phyloP scores from a whole-genome alignment of 306 rosid species.

The Oxytropis ochrocephala region DNA sequence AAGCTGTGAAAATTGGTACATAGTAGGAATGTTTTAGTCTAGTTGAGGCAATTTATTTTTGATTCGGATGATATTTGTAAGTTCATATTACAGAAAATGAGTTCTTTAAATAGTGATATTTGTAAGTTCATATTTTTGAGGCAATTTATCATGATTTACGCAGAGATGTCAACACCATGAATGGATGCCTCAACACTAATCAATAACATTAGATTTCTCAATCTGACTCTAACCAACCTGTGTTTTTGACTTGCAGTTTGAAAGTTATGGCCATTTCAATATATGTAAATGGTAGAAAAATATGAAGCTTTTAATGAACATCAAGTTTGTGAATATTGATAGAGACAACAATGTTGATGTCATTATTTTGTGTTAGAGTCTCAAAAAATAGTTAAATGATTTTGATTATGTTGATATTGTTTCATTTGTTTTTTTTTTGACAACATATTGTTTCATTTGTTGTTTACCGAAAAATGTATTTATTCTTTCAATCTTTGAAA shows the following conservation, averaged over 20 bases:
- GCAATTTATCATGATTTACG: background rate
- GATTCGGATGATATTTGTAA: background rate
- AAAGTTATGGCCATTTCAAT: background rate
- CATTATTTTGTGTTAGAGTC: no score
- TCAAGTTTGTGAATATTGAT: no score
- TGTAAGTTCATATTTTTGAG: no score
- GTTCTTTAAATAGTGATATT: background rate
- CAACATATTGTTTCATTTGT: no score
- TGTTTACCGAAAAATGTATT: no score
- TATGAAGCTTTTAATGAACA: no score
- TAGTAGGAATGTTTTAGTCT: constrained; percentile 14
- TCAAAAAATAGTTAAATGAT: no score
- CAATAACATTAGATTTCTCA: background rate
- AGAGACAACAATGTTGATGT: no score
- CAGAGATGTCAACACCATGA: background rate
- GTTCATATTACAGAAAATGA: background rate
- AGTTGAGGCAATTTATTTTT: constrained; percentile 8
- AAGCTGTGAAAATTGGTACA: constrained; percentile 29
- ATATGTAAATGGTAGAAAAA: background rate
- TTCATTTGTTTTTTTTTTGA: no score
- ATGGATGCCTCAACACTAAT: background rate
- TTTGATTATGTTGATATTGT: no score
- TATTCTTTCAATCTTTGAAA: no score
- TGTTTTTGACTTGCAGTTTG: background rate
- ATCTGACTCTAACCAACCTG: background rate